A percentile compares a stretch with the other conserved stretches of the same genome.
phyloP scores from a whole-genome alignment of 768 basidiomycete genomes.

The Termitomyces sp. region DNA sequence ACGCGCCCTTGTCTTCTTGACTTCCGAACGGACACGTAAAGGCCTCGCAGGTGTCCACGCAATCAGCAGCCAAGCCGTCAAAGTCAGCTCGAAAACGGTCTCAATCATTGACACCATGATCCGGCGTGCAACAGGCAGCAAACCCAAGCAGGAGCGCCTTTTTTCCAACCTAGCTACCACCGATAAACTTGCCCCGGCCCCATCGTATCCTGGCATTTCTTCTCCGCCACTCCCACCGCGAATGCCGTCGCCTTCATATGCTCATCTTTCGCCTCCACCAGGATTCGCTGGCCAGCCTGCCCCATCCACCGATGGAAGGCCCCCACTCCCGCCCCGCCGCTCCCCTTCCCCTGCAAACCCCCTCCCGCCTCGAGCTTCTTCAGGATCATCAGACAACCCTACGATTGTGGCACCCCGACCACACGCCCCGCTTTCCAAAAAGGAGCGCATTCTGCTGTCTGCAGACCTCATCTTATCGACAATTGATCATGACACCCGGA shows the following conservation, averaged over 20 bases:
- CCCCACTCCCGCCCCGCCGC: constrained; percentile 26
- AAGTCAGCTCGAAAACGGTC: constrained; percentile 60
- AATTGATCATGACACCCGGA: constrained; percentile 51
- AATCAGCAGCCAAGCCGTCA: constrained; percentile 60
- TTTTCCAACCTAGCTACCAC: constrained; percentile 3
- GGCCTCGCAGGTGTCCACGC: constrained; percentile 58
- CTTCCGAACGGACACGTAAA: constrained; percentile 52
- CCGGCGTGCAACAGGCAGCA: constrained; percentile 45
- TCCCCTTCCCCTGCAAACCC: constrained; percentile 26
- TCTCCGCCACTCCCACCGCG: constrained; percentile 14
- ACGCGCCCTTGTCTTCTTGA: constrained; percentile 50
- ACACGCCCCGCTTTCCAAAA: constrained; percentile 29
- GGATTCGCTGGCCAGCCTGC: constrained; percentile 6
- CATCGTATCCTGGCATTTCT: not conserved
- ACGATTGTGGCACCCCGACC: constrained; percentile 10
- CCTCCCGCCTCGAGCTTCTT: constrained; percentile 27
- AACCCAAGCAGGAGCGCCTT: constrained; percentile 25
- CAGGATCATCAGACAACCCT: constrained; percentile 6
- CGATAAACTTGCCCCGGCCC: constrained; percentile 6
- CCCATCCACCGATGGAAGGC: constrained; percentile 13
- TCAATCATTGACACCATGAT: constrained; percentile 56
- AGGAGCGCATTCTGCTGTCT: constrained; percentile 49
- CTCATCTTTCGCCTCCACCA: constrained; percentile 16
- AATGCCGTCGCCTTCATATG: constrained; percentile 9
- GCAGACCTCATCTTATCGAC: constrained; percentile 65